These are phyloP conservation scores for Lipomyces sp. DNA, from an alignment of 805 yeast genomes.

Conservation along the genomic window DNA sequence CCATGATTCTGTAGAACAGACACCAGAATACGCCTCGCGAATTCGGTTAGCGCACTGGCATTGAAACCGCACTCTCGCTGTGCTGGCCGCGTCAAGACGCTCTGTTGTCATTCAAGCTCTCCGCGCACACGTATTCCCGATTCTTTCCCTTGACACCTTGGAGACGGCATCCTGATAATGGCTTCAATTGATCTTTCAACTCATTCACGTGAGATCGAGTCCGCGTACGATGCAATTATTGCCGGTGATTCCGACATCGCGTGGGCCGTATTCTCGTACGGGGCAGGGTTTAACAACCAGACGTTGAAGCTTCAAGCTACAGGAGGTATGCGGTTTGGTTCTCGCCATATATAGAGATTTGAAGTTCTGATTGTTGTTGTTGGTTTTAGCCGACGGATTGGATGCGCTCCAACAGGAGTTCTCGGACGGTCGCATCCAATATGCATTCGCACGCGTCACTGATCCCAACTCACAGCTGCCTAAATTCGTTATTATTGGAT, in stretches of 20 bases:
- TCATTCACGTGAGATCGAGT: conserved; percentile 26
- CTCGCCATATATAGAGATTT: background rate
- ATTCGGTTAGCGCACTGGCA: too few relatives aligned
- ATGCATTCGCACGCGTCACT: conserved; percentile 80
- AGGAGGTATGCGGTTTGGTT: conserved; percentile 32
- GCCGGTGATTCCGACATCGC: conserved; percentile 65
- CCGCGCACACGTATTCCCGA: too few relatives aligned
- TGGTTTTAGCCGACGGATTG: conserved; percentile 51
- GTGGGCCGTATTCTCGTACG: conserved; percentile 82
- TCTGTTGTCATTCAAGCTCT: too few relatives aligned
- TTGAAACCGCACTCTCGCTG: too few relatives aligned
- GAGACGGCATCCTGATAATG: conserved; percentile 11
- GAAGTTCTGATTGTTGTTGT: background rate
- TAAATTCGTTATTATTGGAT: conserved; percentile 81
- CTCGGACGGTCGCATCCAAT: conserved; percentile 83
- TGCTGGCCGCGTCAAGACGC: too few relatives aligned
- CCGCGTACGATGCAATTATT: conserved; percentile 71
- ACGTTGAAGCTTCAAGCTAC: conserved; percentile 40
- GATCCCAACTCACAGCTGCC: conserved; percentile 90
- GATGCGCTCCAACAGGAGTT: conserved; percentile 76
- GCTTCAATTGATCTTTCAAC: conserved; percentile 28
- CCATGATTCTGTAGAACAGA: too few relatives aligned
- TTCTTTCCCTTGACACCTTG: background rate
- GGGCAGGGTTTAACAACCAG: conserved; percentile 46
- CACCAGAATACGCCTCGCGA: too few relatives aligned